These are phyloP conservation scores for Solanum aculeatissimum DNA, from an alignment of 305 asterid genomes.

Conservation along the genomic window DNA sequence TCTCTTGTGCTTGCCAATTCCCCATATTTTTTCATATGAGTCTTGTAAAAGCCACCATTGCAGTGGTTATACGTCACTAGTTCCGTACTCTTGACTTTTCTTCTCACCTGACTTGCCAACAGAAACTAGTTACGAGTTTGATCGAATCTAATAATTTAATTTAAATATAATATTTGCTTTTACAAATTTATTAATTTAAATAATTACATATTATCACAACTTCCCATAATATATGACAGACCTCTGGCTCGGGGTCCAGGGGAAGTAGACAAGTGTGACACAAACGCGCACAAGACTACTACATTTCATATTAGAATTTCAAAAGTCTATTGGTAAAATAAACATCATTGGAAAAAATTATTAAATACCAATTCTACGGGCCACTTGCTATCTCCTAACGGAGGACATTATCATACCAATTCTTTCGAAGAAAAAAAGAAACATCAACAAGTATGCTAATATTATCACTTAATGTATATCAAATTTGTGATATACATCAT, in stretches of 20 bases:
- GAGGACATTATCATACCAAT: neutral
- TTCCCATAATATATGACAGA: neutral
- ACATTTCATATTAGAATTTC: neutral
- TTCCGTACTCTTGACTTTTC: neutral
- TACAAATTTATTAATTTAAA: neutral
- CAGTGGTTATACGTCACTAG: neutral
- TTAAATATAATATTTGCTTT: neutral
- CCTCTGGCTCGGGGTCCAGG: neutral
- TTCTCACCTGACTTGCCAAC: neutral
- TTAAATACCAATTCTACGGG: too few species aligned
- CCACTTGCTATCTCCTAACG: neutral
- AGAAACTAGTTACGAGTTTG: neutral
- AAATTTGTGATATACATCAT: neutral
- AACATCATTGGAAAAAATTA: neutral
- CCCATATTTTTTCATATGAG: neutral
- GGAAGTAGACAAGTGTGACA: neutral
- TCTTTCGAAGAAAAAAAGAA: neutral
- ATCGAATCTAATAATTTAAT: neutral
- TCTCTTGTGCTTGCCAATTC: neutral
- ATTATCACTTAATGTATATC: neutral
- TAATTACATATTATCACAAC: neutral
- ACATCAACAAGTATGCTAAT: neutral
- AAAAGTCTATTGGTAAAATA: neutral
- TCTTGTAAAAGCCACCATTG: neutral
- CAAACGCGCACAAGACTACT: neutral